Conservation (phyloP, 2,329 filamentous ascomycete species). For the Sporothrix curviconia region DNA sequence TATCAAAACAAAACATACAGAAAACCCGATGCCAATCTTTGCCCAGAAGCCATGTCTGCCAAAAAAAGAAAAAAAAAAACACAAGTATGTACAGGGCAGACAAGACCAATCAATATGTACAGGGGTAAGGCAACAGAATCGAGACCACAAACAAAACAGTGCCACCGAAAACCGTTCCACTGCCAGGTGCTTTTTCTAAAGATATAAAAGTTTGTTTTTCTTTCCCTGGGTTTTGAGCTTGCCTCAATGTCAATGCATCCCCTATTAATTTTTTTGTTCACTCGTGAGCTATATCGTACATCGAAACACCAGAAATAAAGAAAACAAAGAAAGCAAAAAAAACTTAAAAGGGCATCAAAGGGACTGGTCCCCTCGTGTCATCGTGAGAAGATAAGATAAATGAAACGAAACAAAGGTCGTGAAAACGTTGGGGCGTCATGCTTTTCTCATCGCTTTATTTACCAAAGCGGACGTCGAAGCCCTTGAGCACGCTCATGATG, state of each 20-base stretch:
- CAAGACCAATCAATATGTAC: no score
- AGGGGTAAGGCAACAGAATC: no score
- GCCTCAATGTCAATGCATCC: not conserved
- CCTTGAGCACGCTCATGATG: slow-evolving; percentile 78
- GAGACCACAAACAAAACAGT: no score
- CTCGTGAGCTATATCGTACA: not conserved
- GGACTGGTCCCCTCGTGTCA: not conserved
- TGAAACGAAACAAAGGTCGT: not conserved
- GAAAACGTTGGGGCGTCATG: not conserved
- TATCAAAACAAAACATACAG: no score
- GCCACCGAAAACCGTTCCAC: no score
- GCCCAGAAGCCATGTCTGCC: no score
- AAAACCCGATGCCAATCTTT: no score
- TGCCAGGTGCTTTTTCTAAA: no score
- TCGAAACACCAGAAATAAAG: not conserved
- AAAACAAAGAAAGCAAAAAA: not conserved
- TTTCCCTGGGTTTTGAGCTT: not conserved
- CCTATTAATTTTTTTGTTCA: not conserved
- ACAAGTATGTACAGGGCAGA: no score
- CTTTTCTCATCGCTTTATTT: slow-evolving; percentile 20
- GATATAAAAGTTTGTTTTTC: not conserved
- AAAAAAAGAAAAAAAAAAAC: no score
- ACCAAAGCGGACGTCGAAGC: slow-evolving; percentile 73
- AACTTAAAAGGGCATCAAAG: not conserved
- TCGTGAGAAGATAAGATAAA: not conserved